Percentiles rank a stretch among this genome's conserved stretches.
These are phyloP conservation scores for Isochrysis galbana DNA, from an alignment of 78 protist genomes.

Conservation along the genomic window DNA sequence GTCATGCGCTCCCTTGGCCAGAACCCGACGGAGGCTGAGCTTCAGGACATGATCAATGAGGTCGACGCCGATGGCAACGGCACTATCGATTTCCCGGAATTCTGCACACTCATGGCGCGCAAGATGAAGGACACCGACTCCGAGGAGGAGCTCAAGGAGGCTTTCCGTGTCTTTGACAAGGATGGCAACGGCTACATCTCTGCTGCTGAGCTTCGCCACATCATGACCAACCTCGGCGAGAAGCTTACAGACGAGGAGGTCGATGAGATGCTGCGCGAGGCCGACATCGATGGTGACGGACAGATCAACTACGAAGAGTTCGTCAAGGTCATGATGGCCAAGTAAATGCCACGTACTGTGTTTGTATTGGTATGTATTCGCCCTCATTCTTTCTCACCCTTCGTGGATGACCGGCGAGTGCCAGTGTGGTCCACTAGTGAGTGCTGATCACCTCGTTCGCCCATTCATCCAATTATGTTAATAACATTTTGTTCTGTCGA, in stretches of 20 bases:
- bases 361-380: no score
- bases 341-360: no score
- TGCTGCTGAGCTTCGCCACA: constrained; percentile 77
- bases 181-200: constrained; percentile 89
- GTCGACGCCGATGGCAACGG: constrained; percentile 93
- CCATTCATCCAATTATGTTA: no score
- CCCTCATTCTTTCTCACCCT: no score
- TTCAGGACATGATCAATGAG: constrained; percentile 98
- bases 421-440: no score
- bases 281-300: constrained; percentile 74
- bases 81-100: constrained; percentile 98
- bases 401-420: no score
- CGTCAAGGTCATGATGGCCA: constrained; percentile 74
- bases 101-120: constrained; percentile 87
- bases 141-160: constrained; percentile 78
- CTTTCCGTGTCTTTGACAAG: constrained; percentile 98
- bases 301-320: constrained; percentile 79
- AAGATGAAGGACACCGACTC: constrained; percentile 97
- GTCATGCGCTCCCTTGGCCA: constrained; percentile 96
- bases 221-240: constrained; percentile 82
- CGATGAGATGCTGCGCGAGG: constrained; percentile 82
- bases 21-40: constrained; percentile 93
- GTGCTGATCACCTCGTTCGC: no score
- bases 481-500: no score
- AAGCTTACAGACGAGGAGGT: constrained; percentile 80